Evolutionary conservation across 1,284 basidiomycete genomes (phyloP).

Genomic region (Coriolopsis trogii): DNA sequence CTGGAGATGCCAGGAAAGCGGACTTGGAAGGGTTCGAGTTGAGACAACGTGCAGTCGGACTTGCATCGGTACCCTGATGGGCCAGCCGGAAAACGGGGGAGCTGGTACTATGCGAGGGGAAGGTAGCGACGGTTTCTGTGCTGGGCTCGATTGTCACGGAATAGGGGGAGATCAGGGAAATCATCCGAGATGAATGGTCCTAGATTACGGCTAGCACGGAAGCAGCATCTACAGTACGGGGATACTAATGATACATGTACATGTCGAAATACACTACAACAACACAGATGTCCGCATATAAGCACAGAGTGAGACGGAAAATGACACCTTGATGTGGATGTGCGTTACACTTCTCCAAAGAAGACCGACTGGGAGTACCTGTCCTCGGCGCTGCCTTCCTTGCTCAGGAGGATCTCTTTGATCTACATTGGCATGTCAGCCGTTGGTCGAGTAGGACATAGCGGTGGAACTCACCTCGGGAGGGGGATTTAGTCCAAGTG

Average conservation of each 20-base stretch:
- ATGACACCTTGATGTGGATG: not conserved
- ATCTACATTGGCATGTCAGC: slow-evolving; percentile 51
- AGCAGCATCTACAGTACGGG: too few species aligned
- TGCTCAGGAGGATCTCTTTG: slow-evolving; percentile 69
- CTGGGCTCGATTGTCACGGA: too few species aligned
- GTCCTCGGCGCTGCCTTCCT: slow-evolving; percentile 49
- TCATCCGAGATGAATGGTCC: too few species aligned
- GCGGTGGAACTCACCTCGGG: slow-evolving; percentile 57
- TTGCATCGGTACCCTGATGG: too few species aligned
- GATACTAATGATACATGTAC: slow-evolving; percentile 4
- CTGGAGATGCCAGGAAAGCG: too few species aligned
- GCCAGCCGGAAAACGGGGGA: too few species aligned
- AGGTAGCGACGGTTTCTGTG: too few species aligned
- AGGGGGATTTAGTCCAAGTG: slow-evolving; percentile 84
- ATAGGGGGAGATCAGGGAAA: too few species aligned
- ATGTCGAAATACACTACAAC: slow-evolving; percentile 6
- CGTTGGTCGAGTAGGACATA: not conserved
- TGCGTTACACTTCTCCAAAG: slow-evolving; percentile 43
- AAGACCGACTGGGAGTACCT: slow-evolving; percentile 55
- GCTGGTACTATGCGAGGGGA: too few species aligned
- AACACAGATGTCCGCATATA: not conserved
- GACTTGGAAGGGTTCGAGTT: too few species aligned
- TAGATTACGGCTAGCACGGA: slow-evolving; percentile 1
- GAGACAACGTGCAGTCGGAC: too few species aligned
- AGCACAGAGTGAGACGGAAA: slow-evolving; percentile 1